Conservation (phyloP, 2,329 filamentous ascomycete species). For the Fusarium oligoseptatum region DNA sequence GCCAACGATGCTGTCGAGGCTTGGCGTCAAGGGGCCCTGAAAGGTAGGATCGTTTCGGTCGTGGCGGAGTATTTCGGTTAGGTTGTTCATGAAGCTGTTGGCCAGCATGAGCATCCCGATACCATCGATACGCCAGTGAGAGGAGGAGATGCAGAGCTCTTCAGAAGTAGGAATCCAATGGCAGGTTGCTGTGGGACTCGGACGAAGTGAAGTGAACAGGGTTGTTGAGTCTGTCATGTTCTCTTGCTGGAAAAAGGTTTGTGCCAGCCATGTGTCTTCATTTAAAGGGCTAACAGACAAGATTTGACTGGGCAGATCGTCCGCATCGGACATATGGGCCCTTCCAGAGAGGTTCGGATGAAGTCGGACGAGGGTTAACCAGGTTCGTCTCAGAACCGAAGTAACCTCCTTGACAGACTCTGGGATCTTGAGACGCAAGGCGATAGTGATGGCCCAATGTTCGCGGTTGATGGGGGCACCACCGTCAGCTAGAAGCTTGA, state of each 20-base stretch:
- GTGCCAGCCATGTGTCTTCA: constrained; percentile 12
- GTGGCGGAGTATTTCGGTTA: constrained; percentile 34
- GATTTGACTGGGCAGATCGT: background rate
- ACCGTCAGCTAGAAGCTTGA: constrained; percentile 48
- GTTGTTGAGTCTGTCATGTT: background rate
- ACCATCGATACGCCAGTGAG: constrained; percentile 50
- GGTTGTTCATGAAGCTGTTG: constrained; percentile 38
- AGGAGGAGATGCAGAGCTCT: constrained; percentile 17
- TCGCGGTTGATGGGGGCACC: constrained; percentile 46
- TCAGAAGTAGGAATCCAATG: constrained; percentile 25
- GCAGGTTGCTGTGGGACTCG: constrained; percentile 8
- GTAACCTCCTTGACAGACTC: constrained; percentile 38
- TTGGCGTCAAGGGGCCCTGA: constrained; percentile 45
- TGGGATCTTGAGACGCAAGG: constrained; percentile 24
- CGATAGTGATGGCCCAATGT: constrained; percentile 49
- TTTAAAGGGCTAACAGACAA: constrained; percentile 13
- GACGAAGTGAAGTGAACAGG: background rate
- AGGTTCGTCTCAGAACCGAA: constrained; percentile 31
- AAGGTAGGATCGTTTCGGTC: constrained; percentile 26
- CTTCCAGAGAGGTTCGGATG: constrained; percentile 25
- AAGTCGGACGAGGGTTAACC: constrained; percentile 33
- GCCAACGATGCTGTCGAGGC: constrained; percentile 43
- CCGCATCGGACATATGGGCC: background rate
- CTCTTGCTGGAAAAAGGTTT: constrained; percentile 21
- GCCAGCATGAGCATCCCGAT: constrained; percentile 45